A percentile compares a stretch with the other conserved stretches of the same genome.
Conservation (phyloP, 768 basidiomycete genomes). For the Hericium alpestre region DNA sequence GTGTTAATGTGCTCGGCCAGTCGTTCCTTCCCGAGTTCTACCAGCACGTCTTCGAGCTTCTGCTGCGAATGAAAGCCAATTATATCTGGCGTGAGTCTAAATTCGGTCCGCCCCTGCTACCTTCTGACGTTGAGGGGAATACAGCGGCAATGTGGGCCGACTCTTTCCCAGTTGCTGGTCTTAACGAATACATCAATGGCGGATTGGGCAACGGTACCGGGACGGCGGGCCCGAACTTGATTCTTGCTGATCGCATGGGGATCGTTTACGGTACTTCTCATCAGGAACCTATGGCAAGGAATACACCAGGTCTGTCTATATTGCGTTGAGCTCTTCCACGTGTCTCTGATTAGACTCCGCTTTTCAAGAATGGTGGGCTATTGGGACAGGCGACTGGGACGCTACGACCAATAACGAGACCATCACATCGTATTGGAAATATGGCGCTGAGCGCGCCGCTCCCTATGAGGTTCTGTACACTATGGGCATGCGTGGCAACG, state of each 20-base stretch:
- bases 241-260: background rate
- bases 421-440: background rate
- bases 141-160: background rate
- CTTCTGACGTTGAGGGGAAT: background rate
- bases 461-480: background rate
- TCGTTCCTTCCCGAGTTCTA: background rate
- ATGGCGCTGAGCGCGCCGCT: background rate
- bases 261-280: background rate
- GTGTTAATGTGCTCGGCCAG: background rate
- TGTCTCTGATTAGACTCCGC: too few species aligned
- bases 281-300: background rate
- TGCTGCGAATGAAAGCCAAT: background rate
- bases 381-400: background rate
- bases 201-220: background rate
- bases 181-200: background rate
- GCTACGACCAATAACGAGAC: background rate
- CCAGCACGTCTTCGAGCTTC: background rate
- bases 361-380: background rate
- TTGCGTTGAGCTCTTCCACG: too few species aligned
- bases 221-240: background rate
- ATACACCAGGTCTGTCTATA: background rate
- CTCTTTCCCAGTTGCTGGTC: background rate
- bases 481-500: background rate
- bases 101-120: background rate
- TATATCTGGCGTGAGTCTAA: background rate